Base-by-base conservation (phyloP, 257 asterid genomes). In the Lycium barbarum region DNA sequence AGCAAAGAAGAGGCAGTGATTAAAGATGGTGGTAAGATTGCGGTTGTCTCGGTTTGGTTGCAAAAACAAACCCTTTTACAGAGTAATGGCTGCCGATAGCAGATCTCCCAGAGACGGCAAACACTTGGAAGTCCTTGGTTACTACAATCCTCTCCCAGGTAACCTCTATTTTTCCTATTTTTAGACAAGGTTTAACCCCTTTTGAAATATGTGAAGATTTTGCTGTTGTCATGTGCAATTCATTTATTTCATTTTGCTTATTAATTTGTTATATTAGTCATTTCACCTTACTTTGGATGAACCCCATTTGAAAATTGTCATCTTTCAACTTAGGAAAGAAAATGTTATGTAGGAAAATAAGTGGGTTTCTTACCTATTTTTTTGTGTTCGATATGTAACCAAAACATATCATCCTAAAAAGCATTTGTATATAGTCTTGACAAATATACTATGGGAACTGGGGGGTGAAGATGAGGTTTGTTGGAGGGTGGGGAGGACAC, bases 61-160 rank as follows among this genome's bases (percentile, higher is more conserved):
- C 85, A 85, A 74, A 76, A 95, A 94, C 93, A 95, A 90, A 86
- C 98, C 99, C n/a, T 97, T 93, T 86, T 95, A 95, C 89, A 87
- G 98, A 84, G 97, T 97, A 35, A 95, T 97, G 98, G 99, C 98
- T 18, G 98, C 98, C 13, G 95, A 96, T 81, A 92, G 98, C 90
- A 89, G 99, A 87, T 96, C 97, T 59, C 98, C 99, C 0, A 92
- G 99, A 68, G 99, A 95, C 85, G 99, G 99, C 89, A 97, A 94
- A 89, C 99, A 95, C 92, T 92, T 95, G 88, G 99, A 97, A 91
- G 92, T 94, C 79, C 87, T 95, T 74, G 96, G 99, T 83, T 95
- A 97, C 91, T 97, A 94, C 91, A 94, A 97, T 59, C 98, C 99
- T 54, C 90, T 97, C 5, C 98, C 99, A 22, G 98, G 99, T 97